Percentiles rank a stretch among this genome's conserved stretches.
These are phyloP conservation scores for Diutina neorugosa DNA, from an alignment of 1,139 yeast species.

Conservation along the genomic window DNA sequence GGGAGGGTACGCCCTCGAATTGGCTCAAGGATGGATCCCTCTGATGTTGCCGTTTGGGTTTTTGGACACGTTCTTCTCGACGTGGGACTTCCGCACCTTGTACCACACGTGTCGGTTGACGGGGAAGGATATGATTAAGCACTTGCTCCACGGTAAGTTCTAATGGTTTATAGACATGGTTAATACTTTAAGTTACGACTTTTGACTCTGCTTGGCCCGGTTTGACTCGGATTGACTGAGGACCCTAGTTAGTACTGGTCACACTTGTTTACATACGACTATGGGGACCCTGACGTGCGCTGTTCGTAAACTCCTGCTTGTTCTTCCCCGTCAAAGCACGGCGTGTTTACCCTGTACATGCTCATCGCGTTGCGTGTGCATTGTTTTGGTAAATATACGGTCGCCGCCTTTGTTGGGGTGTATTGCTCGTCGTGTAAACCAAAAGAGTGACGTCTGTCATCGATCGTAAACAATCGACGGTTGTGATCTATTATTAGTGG, in stretches of 20 bases:
- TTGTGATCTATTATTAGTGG: background rate
- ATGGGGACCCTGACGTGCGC: background rate
- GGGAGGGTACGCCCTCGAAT: conserved; percentile 78
- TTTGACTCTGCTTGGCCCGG: background rate
- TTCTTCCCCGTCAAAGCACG: background rate
- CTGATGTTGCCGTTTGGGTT: conserved; percentile 96
- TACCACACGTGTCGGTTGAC: conserved; percentile 60
- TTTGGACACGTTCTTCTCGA: conserved; percentile 65
- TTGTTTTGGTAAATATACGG: background rate
- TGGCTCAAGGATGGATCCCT: conserved; percentile 99
- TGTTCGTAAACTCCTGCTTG: background rate
- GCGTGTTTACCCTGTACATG: background rate
- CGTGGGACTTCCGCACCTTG: conserved; percentile 65
- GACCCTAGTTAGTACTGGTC: too few species aligned
- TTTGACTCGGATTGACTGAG: too few species aligned
- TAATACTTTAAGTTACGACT: too few species aligned
- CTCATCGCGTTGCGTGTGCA: background rate
- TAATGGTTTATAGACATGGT: conserved; percentile 11
- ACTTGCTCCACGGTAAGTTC: conserved; percentile 58
- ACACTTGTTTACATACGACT: too few species aligned
- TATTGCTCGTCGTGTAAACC: too few species aligned
- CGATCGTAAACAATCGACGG: too few species aligned
- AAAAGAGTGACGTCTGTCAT: too few species aligned
- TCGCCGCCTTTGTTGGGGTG: too few species aligned
- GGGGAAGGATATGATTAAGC: conserved; percentile 62